These are phyloP conservation scores for Paratinospora sagittata DNA, from an alignment of 164 flowering plant species.

Conservation along the genomic window DNA sequence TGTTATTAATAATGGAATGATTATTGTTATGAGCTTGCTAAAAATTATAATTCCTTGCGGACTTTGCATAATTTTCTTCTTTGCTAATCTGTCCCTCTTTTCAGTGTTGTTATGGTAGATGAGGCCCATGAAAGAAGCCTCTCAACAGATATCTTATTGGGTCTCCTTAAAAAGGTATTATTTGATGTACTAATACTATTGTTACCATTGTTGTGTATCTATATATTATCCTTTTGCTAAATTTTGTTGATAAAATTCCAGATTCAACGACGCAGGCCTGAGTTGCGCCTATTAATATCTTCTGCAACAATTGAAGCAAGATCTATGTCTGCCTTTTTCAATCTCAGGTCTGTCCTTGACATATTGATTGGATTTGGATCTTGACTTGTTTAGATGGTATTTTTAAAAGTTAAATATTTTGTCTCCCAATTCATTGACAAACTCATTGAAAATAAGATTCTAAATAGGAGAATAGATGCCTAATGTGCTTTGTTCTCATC, in stretches of 20 bases:
- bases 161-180: constrained; percentile 87
- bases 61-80: background rate
- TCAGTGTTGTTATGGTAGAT: constrained; percentile 97
- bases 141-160: constrained; percentile 83
- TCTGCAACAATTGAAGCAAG: constrained; percentile 98
- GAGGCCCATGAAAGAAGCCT: constrained; percentile 98
- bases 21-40: background rate
- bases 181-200: background rate
- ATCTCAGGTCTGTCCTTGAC: constrained; percentile 52
- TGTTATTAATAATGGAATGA: background rate
- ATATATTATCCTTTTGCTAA: background rate
- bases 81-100: background rate
- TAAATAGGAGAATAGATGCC: too few relatives aligned
- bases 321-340: constrained; percentile 69
- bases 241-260: constrained; percentile 22
- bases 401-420: too few relatives aligned
- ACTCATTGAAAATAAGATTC: too few relatives aligned
- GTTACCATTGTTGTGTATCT: background rate
- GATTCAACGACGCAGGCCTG: constrained; percentile 91
- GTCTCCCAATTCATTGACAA: too few relatives aligned
- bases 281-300: constrained; percentile 75
- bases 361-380: too few relatives aligned
- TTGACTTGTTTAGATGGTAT: too few relatives aligned
- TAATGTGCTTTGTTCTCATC: too few relatives aligned
- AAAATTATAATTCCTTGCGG: background rate